Evolutionary conservation across 2,329 filamentous ascomycete genomes (phyloP).

Genomic region (Pseudocercospora musae): DNA sequence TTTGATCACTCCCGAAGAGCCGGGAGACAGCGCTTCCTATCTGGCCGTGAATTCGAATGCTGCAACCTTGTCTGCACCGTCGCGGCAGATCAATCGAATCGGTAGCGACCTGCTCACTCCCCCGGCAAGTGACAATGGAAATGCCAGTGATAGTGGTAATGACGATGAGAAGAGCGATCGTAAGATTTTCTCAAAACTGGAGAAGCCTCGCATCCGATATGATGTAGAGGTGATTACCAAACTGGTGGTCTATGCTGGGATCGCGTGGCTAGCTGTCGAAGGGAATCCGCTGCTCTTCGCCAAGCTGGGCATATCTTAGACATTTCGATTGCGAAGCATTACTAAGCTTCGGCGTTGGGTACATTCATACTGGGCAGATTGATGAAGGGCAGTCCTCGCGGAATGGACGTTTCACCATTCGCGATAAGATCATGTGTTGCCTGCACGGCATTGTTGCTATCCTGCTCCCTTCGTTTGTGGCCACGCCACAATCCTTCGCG

Average conservation of each 20-base stretch:
- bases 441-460: not conserved
- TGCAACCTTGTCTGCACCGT: conserved; percentile 30
- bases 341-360: not conserved
- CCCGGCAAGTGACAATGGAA: conserved; percentile 31
- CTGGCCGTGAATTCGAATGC: conserved; percentile 11
- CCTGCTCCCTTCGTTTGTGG: not conserved
- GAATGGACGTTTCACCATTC: not conserved
- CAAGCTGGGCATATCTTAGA: conserved; percentile 19
- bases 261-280: conserved; percentile 76
- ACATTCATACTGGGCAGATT: too few species aligned
- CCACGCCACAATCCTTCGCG: not conserved
- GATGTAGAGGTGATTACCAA: conserved; percentile 99
- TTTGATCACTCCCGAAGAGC: conserved; percentile 18
- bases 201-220: conserved; percentile 85
- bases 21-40: conserved; percentile 11
- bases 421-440: not conserved
- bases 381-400: not conserved
- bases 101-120: conserved; percentile 37
- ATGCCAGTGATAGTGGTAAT: conserved; percentile 28
- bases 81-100: conserved; percentile 31
- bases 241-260: conserved; percentile 92
- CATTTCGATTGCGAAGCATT: not conserved
- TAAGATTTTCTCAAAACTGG: conserved; percentile 79
- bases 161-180: conserved; percentile 40
- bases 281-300: conserved; percentile 67